These are phyloP conservation scores for Penicillium sp. DNA, from an alignment of 2,329 filamentous ascomycete genomes.

Conservation along the genomic window DNA sequence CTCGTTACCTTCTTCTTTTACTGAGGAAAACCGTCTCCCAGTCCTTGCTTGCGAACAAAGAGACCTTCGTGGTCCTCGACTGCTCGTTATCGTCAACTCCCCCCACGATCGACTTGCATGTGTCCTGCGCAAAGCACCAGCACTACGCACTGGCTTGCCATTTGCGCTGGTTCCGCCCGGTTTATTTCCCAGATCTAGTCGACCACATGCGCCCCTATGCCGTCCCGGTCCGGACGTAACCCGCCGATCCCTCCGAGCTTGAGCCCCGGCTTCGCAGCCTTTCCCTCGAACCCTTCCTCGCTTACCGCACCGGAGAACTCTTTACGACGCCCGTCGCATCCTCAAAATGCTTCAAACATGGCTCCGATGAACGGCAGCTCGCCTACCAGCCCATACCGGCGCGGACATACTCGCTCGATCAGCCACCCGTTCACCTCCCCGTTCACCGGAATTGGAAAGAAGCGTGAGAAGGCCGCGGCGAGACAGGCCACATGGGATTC, in stretches of 20 bases:
- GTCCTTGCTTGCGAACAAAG: slow-evolving; percentile 10
- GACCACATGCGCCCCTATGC: slow-evolving; percentile 37
- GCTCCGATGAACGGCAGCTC: slow-evolving; percentile 20
- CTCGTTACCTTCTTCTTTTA: no score
- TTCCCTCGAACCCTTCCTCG: slow-evolving; percentile 20
- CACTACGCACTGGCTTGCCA: slow-evolving; percentile 9
- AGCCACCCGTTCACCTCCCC: slow-evolving; percentile 77
- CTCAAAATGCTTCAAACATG: slow-evolving; percentile 28
- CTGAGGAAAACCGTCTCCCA: no score
- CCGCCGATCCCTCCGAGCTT: slow-evolving; percentile 28
- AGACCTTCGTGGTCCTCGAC: slow-evolving; percentile 1
- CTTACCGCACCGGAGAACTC: slow-evolving; percentile 18
- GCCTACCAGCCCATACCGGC: slow-evolving; percentile 21
- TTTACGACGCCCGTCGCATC: slow-evolving; percentile 19
- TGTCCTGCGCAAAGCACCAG: slow-evolving; percentile 11
- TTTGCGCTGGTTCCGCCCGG: slow-evolving; percentile 3
- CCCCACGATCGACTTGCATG: slow-evolving; percentile 20
- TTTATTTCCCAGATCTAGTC: not conserved
- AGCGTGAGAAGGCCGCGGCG: slow-evolving; percentile 52
- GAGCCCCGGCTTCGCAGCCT: slow-evolving; percentile 19
- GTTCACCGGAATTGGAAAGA: slow-evolving; percentile 56
- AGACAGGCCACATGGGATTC: slow-evolving; percentile 46
- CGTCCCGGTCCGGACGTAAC: slow-evolving; percentile 35
- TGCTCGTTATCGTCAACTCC: slow-evolving; percentile 11
- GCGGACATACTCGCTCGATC: slow-evolving; percentile 62